Evolutionary conservation across 345 rosid species (phyloP).

Genomic region (Eucalyptus guilfoylei): DNA sequence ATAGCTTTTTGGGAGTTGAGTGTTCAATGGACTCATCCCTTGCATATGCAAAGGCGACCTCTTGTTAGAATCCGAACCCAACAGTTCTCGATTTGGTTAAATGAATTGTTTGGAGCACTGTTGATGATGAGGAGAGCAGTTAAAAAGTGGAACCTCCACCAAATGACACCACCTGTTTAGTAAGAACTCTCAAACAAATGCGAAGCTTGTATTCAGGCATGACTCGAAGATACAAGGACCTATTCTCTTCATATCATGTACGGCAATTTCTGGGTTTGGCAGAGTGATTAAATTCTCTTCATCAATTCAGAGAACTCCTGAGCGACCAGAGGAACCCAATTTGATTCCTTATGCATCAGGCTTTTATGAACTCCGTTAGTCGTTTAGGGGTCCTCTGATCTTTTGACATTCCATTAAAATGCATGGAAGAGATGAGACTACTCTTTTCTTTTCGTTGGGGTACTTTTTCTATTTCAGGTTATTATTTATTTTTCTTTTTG

Average conservation of each 20-base stretch:
- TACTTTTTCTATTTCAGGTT: not conserved
- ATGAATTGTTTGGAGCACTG: not conserved
- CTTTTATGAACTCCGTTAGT: not conserved
- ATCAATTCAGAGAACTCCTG: not conserved
- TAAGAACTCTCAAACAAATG: not conserved
- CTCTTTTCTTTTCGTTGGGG: not conserved
- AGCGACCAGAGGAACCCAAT: not conserved
- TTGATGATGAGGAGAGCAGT: not conserved
- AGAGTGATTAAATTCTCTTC: not conserved
- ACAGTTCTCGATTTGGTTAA: not conserved
- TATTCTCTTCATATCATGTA: not conserved
- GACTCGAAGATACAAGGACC: not conserved
- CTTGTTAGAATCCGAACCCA: not conserved
- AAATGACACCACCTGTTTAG: not conserved
- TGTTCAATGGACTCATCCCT: not conserved
- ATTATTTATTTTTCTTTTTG: not conserved
- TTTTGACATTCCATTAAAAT: not conserved
- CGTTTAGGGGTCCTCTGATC: not conserved
- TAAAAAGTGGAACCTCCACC: not conserved
- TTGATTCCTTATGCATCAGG: not conserved
- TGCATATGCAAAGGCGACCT: not conserved
- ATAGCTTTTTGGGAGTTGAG: not conserved
- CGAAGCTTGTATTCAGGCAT: not conserved
- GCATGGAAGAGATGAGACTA: not conserved
- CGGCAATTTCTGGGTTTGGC: not conserved